Base-by-base conservation (phyloP, 2,329 filamentous ascomycete species). In the Dissoconium aciculare region DNA sequence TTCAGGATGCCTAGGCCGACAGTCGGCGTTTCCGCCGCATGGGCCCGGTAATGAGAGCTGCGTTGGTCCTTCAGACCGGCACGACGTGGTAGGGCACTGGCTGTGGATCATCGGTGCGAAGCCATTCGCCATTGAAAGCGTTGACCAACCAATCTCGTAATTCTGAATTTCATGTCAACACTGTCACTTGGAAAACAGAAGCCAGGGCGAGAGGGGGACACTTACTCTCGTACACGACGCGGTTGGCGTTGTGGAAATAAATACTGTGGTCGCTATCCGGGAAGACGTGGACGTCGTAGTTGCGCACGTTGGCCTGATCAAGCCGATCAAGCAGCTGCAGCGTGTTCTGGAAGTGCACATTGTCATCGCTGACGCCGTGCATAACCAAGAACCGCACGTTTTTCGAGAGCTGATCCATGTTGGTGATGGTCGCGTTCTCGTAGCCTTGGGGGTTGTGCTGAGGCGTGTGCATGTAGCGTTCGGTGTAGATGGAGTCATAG, bases 211-310 rank as follows among this genome's bases (percentile, higher is more conserved):
- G 13, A 8, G 11, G 16, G 17, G 16, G 15, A 4, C 17, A 72
- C 83, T 68, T 62, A 91, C 83, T 91, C 44, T 93, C 79, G 51
- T 89, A 95, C 5, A 98, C 85, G 45, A 95, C 81, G 34, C 63
- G 65, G 52, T 93, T 85, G 15, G 82, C 91, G 52, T 85, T 85
- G 53, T 98, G 87, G 52, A 95, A 98, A 51, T 74, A 83, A 38
- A 98, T 98, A 38, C 78, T 72, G 55, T 98, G 89, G 58, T 98
- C 84, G 32, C 81, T 91, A 54, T 98, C 89, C 0, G 89, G 89
- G 58, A 93, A 98, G 33, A 95, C 74, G 54, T 95, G 87, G 9
- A 98, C 74, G 50, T 98, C 89, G 47, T 95, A 98, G 50, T 98
- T 98, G 55, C 87, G 75, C 3, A 94, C 71, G 9, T 73, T 71